A percentile compares a stretch with the other conserved stretches of the same genome.
Conservation (phyloP, 352 stramenopile genomes). For the Nothophytophthora sp. region DNA sequence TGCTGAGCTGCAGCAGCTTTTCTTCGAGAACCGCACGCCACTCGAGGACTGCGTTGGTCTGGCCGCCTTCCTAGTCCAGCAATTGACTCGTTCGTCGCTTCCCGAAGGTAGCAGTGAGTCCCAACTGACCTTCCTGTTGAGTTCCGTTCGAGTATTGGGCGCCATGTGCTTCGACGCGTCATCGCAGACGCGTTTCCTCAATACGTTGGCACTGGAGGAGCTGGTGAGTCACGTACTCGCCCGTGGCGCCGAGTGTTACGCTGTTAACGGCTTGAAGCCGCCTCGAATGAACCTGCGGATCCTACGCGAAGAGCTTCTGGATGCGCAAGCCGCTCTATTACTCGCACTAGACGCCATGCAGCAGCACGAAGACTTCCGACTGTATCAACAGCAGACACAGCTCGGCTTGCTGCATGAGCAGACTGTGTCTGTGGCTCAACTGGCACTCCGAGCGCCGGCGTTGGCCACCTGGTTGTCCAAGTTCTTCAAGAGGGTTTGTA, state of each 20-base stretch:
- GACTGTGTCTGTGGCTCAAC: conserved; percentile 21
- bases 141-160: conserved; percentile 13
- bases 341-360: conserved; percentile 48
- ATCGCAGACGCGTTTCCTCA: conserved; percentile 14
- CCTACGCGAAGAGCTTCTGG: conserved; percentile 42
- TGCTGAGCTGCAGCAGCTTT: conserved; percentile 38
- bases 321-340: conserved; percentile 45
- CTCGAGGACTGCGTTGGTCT: conserved; percentile 29
- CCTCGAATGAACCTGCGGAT: background rate
- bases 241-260: conserved; percentile 15
- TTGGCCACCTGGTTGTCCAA: conserved; percentile 34
- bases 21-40: conserved; percentile 53
- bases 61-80: conserved; percentile 23
- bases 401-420: conserved; percentile 20
- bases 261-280: background rate
- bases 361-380: conserved; percentile 24
- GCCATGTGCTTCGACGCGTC: conserved; percentile 31
- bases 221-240: conserved; percentile 20
- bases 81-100: conserved; percentile 24
- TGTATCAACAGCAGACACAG: conserved; percentile 23
- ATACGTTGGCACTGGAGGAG: conserved; percentile 12
- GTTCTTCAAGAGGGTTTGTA: conserved; percentile 48
- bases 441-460: conserved; percentile 16
- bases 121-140: conserved; percentile 15
- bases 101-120: background rate